Base-by-base conservation (phyloP, 2,329 filamentous ascomycete genomes). In the Arthroderma sp. region DNA sequence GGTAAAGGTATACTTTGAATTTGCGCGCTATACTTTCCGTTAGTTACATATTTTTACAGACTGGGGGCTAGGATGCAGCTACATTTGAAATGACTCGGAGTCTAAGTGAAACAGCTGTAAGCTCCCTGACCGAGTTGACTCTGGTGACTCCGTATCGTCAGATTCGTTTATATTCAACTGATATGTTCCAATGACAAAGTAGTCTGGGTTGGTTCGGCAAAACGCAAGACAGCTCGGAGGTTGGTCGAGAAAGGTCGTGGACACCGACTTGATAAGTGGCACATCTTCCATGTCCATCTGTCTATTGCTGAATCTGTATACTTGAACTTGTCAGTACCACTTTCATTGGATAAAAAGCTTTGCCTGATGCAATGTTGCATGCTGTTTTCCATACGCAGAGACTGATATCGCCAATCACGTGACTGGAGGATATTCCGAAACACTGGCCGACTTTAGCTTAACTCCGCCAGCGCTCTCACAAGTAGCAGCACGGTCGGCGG, bases 141-240 rank as follows among this genome's bases (percentile, higher is more conserved):
- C 54, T 44, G 60, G 49, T 27, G 29, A 33, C 8, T 51, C 43
- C 15, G 48, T 54, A 32, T 54, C 51, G 10, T 56, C 56, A 7
- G 52, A 53, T 38, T 59, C 57, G 15, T 50, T 53, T 46, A 66
- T 58, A 27, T 58, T 58, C 31, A 94, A 72, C 50, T 82, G 77
- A 63, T 95, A 95, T 1, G 88, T 94, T 34, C 88, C 89, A 40
- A 94, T 74, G 0, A 93, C 70, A 52, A 94, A 80, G 56, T 81
- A 77, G 0, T 78, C 65, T 0, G 77, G 74, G 47, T 77, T 48
- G 6, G 54, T 50, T 2, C 60, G 64, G 38, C 63, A 66, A 44
- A 68, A 68, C 49, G 67, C 62, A 1, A 69, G 57, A 47, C 66
- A 69, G 51, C 66, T 68, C 2, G 66, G 66, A 9, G 66, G 66